Evolutionary conservation across 1,139 yeast species (phyloP).

Genomic region (Kluyveromyces sp.): DNA sequence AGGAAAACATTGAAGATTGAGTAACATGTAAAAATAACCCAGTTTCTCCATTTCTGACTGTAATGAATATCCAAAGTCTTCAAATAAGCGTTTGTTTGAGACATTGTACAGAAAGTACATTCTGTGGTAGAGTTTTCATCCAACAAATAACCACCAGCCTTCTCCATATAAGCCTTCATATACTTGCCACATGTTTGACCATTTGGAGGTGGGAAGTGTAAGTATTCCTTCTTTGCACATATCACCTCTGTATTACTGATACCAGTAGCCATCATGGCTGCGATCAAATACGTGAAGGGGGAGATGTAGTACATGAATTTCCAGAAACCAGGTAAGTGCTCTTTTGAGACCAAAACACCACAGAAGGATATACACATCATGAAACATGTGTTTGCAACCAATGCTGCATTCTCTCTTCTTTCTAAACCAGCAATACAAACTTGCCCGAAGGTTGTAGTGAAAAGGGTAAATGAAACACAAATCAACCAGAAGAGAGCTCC

Average conservation of each 20-base stretch:
- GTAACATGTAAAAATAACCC: conserved; percentile 36
- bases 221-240: conserved; percentile 5
- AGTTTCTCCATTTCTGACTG: conserved; percentile 48
- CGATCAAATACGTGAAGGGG: conserved; percentile 41
- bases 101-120: conserved; percentile 40
- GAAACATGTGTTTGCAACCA: conserved; percentile 5
- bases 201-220: conserved; percentile 35
- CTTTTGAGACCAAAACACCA: conserved; percentile 46
- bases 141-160: conserved; percentile 39
- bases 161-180: conserved; percentile 33
- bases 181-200: conserved; percentile 41
- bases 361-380: conserved; percentile 43
- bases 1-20: conserved; percentile 8
- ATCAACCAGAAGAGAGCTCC: conserved; percentile 31
- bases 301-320: conserved; percentile 48
- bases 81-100: conserved; percentile 37
- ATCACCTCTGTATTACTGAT: conserved; percentile 2
- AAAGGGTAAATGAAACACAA: conserved; percentile 38
- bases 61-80: conserved; percentile 35
- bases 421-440: conserved; percentile 35
- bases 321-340: conserved; percentile 51
- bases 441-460: conserved; percentile 39
- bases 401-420: conserved; percentile 5
- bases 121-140: conserved; percentile 30
- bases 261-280: conserved; percentile 4